Conservation (phyloP, 2,329 filamentous ascomycete genomes). For the Colletotrichum lindemuthianum region DNA sequence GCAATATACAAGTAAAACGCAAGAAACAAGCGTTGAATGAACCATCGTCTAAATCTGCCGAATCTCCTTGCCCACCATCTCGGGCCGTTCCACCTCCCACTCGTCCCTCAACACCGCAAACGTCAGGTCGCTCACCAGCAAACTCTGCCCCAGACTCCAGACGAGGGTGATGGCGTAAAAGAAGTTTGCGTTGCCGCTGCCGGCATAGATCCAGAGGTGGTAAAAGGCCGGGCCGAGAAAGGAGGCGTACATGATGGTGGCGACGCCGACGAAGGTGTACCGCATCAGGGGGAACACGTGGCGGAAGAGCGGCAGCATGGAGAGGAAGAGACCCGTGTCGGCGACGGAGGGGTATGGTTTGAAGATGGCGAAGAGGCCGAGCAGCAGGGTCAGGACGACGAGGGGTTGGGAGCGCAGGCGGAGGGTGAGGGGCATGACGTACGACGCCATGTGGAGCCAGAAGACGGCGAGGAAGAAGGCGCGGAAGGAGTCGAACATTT, state of each 20-base stretch:
- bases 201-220: slow-evolving; percentile 97
- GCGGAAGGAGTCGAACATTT: slow-evolving; percentile 99
- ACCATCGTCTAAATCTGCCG: slow-evolving; percentile 73
- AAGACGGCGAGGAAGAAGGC: slow-evolving; percentile 98
- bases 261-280: slow-evolving; percentile 87
- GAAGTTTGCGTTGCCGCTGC: slow-evolving; percentile 98
- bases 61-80: slow-evolving; percentile 88
- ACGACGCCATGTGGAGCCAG: slow-evolving; percentile 93
- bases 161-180: slow-evolving; percentile 99
- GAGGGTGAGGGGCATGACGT: slow-evolving; percentile 86
- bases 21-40: not conserved
- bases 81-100: slow-evolving; percentile 91
- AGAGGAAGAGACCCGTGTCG: slow-evolving; percentile 87
- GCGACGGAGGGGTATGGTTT: slow-evolving; percentile 96
- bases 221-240: slow-evolving; percentile 95
- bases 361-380: slow-evolving; percentile 93
- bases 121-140: slow-evolving; percentile 86
- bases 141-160: slow-evolving; percentile 89
- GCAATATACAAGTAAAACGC: not conserved
- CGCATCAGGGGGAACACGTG: slow-evolving; percentile 93
- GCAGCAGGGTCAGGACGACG: slow-evolving; percentile 83
- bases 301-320: slow-evolving; percentile 84
- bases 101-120: slow-evolving; percentile 93
- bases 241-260: slow-evolving; percentile 86
- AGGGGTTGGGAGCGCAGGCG: slow-evolving; percentile 87